Evolutionary conservation across 177 flowering plant genomes (phyloP).

Genomic region (Tripterygium wilfordii): DNA sequence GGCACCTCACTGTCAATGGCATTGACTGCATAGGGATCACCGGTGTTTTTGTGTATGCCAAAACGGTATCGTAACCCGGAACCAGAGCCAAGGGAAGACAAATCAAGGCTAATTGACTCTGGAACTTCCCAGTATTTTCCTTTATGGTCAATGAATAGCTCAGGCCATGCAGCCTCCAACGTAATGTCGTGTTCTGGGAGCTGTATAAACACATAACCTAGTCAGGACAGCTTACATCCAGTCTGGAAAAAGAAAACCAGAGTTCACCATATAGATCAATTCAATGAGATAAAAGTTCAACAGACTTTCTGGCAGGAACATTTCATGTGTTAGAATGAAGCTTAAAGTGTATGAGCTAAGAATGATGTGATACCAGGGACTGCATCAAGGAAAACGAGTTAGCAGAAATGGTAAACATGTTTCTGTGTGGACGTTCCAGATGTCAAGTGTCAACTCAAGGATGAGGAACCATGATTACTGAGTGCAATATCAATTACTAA

Average conservation of each 20-base stretch:
- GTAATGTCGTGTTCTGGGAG: conserved; percentile 74
- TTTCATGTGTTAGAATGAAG: no score
- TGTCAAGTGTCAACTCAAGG: no score
- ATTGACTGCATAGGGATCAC: conserved; percentile 45
- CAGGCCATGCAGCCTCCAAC: conserved; percentile 89
- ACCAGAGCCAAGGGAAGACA: conserved; percentile 53
- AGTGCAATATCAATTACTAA: no score
- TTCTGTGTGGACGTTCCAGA: no score
- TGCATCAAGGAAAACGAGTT: no score
- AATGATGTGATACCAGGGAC: no score
- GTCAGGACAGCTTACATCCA: background rate
- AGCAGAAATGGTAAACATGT: no score
- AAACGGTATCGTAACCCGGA: conserved; percentile 69
- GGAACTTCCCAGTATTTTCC: conserved; percentile 91
- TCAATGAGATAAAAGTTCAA: no score
- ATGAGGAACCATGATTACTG: no score
- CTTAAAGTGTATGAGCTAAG: no score
- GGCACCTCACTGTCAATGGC: conserved; percentile 38
- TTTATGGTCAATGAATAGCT: conserved; percentile 65
- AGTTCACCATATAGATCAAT: no score
- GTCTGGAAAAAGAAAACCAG: background rate
- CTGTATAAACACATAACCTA: conserved; percentile 36
- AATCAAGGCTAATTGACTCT: conserved; percentile 59
- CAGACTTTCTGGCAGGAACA: no score
- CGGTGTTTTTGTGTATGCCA: conserved; percentile 69